phyloP scores from a whole-genome alignment of 495 filamentous ascomycete species.

The Aspergillus diversus region DNA sequence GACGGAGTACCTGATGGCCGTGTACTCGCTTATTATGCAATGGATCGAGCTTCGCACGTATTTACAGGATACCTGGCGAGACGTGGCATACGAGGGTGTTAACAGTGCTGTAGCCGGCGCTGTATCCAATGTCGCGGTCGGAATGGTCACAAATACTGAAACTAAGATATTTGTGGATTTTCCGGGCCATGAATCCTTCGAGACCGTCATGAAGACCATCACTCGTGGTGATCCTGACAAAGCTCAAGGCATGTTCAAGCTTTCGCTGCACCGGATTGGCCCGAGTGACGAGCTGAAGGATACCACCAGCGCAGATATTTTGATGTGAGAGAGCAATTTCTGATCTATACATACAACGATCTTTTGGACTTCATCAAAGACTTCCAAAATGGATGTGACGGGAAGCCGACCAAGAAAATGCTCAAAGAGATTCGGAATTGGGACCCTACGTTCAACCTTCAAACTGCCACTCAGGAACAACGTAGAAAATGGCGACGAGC shows the following conservation, averaged over 20 bases:
- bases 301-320: constrained; percentile 26
- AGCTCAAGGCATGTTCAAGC: constrained; percentile 24
- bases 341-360: constrained; percentile 45
- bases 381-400: constrained; percentile 46
- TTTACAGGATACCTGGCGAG: constrained; percentile 45
- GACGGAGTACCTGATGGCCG: constrained; percentile 43
- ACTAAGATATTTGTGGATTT: constrained; percentile 46
- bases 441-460: constrained; percentile 47
- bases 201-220: constrained; percentile 41
- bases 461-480: constrained; percentile 10
- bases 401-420: constrained; percentile 51
- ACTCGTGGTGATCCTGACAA: constrained; percentile 40
- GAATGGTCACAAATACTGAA: constrained; percentile 40
- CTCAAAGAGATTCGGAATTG: constrained; percentile 40
- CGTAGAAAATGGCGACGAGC: constrained; percentile 14
- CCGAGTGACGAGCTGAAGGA: not conserved
- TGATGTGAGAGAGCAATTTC: constrained; percentile 45
- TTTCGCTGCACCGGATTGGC: constrained; percentile 10
- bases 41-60: constrained; percentile 37
- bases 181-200: constrained; percentile 42
- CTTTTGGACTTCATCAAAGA: constrained; percentile 51
- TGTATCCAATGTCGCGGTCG: constrained; percentile 43
- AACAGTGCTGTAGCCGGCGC: constrained; percentile 51
- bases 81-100: constrained; percentile 48
- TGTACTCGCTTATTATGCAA: constrained; percentile 34